Evolutionary conservation across 2,329 filamentous ascomycete genomes (phyloP), one percentile per base, ranked within the genome.

Genomic region (Verticillium longisporum): DNA sequence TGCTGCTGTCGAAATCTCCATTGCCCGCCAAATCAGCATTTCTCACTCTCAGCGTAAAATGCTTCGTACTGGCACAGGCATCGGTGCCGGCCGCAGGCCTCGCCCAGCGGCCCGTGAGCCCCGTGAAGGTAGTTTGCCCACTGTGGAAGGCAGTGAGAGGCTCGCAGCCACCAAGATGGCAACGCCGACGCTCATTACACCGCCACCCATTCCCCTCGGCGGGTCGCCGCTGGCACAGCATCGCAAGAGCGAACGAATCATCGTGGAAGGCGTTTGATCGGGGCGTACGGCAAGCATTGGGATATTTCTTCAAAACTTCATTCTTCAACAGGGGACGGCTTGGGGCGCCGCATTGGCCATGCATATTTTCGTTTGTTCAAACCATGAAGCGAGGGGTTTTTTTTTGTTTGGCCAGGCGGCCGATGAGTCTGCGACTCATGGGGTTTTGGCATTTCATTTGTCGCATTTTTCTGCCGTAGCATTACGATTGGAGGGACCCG

Each of bases 1-100:
- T 64, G 79, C 79, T 54, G 83, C 86, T 1, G 85, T 87, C 4
- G 83, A 88, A 71, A 78, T 88, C 55, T 88, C 86, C 1, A 89
- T 90, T 66, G 87, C 87, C 0, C 78, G 88, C 1, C 86, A 89
- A 70, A 88, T 90, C 65, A 88, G 83, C 65, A 77, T 89, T 32
- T 88, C 85, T 13, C 76, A 82, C 13, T 80, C 86, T 71, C 87
- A 89, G 71, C 78, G 83, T 18, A 80, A 82, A 68, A 74, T 88
- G 64, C 74, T 88, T 18, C 78, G 81, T n/a, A 59, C 50, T 26
- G 45, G 21, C n/a, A 36, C 15, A 7, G 18, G 15, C n/a, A 53
- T 53, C 18, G 45, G 45, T 18, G 21, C 18, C 32, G 18, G 31
- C 34, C 33, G 56, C 54, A 55, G 50, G 50, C 26, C 56, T 59